Percentiles rank a stretch among this genome's conserved stretches.
Conservation (phyloP, 2,329 filamentous ascomycete genomes). For the Aspergillus sergii region DNA sequence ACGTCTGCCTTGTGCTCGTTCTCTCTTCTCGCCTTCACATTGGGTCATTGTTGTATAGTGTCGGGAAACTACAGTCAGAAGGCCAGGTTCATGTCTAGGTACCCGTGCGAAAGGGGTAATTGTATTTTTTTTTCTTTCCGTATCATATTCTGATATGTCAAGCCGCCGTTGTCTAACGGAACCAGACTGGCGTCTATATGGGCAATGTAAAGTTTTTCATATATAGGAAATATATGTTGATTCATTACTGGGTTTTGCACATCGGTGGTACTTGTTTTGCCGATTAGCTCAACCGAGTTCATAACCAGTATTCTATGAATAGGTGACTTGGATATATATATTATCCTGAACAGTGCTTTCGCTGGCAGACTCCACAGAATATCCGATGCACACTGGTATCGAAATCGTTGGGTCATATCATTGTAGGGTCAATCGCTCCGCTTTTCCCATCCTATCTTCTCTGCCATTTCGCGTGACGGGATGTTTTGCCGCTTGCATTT, state of each 20-base stretch:
- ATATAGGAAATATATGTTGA: constrained; percentile 4
- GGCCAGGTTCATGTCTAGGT: background rate
- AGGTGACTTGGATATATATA: background rate
- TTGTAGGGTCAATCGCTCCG: background rate
- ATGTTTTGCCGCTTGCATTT: background rate
- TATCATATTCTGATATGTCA: background rate
- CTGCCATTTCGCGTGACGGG: background rate
- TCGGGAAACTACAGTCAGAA: constrained; percentile 4
- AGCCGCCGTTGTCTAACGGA: background rate
- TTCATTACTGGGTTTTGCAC: background rate
- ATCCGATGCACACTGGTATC: background rate
- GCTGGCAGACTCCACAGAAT: background rate
- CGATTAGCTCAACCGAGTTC: background rate
- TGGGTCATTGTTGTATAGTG: constrained; percentile 19
- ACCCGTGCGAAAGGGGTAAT: background rate
- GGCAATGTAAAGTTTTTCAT: constrained; percentile 1
- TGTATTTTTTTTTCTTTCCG: background rate
- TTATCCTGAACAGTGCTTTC: background rate
- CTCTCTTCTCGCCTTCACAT: constrained; percentile 9
- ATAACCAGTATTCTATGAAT: background rate
- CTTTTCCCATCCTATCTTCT: background rate
- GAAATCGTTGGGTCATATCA: background rate
- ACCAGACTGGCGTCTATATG: background rate
- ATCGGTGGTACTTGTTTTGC: background rate
- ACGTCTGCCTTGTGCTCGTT: constrained; percentile 1